Conservation (phyloP, 2,329 filamentous ascomycete species). For the Chrysoporthe deuterocubensis region DNA sequence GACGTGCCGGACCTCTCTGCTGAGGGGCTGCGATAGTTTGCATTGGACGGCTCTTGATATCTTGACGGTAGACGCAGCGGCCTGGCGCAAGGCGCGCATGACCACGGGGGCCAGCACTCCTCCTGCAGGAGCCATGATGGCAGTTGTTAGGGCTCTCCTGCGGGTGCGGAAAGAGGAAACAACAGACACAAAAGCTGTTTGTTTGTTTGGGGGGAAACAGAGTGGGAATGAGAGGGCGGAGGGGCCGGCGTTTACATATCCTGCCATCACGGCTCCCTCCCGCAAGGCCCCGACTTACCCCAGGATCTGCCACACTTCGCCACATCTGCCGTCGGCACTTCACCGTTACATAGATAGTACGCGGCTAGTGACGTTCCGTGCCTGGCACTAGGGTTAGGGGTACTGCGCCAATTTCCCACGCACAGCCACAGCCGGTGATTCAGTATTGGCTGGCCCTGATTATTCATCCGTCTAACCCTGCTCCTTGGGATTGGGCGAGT, state of each 20-base stretch:
- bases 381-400: too few relatives aligned
- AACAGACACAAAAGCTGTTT: neutral
- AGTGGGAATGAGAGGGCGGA: neutral
- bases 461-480: too few relatives aligned
- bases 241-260: constrained; percentile 1
- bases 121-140: constrained; percentile 59
- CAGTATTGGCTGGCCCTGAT: too few relatives aligned
- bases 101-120: constrained; percentile 61
- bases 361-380: too few relatives aligned
- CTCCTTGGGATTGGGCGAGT: too few relatives aligned
- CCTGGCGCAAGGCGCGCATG: constrained; percentile 58
- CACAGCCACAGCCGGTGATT: too few relatives aligned
- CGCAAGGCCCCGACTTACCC: neutral
- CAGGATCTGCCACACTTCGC: neutral
- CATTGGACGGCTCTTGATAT: constrained; percentile 56
- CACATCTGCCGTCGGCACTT: neutral
- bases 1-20: constrained; percentile 52
- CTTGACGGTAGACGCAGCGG: constrained; percentile 47
- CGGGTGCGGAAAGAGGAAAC: constrained; percentile 20
- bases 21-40: constrained; percentile 53
- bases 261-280: neutral
- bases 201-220: neutral
- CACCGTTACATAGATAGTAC: too few relatives aligned
- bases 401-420: too few relatives aligned
- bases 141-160: constrained; percentile 30